Conservation (phyloP, 257 asterid species). For the Solanum sejunctum region DNA sequence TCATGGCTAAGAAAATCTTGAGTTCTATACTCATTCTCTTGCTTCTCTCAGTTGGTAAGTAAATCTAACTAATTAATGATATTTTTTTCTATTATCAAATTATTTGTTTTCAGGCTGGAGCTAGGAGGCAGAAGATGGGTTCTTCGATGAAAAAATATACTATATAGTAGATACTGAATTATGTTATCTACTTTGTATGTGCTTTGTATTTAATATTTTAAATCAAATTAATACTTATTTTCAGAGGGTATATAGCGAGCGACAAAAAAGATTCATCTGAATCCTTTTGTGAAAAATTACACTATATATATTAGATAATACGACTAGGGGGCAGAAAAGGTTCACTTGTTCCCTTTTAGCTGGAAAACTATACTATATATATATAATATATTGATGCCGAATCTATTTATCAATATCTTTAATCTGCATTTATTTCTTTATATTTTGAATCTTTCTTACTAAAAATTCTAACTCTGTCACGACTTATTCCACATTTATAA, state of each 20-base stretch:
- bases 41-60: background rate
- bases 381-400: too few relatives aligned
- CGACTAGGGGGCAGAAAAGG: too few relatives aligned
- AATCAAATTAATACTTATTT: too few relatives aligned
- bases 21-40: background rate
- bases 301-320: too few relatives aligned
- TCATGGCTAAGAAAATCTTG: background rate
- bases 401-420: background rate
- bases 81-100: background rate
- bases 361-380: too few relatives aligned
- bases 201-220: too few relatives aligned
- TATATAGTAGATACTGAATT: background rate
- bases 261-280: background rate
- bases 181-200: too few relatives aligned
- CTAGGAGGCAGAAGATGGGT: background rate
- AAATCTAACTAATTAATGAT: background rate
- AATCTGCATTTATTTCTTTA: background rate
- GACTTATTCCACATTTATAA: background rate
- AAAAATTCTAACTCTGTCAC: background rate
- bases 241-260: fast-evolving
- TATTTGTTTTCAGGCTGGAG: background rate
- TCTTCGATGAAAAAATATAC: too few relatives aligned
- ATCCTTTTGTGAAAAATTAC: fast-evolving
- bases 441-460: background rate
- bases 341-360: too few relatives aligned